Percentiles rank a stretch among this genome's conserved stretches.
Evolutionary conservation across 2,329 filamentous ascomycete species (phyloP).

Genomic region (Lasiodiplodia theobromae): DNA sequence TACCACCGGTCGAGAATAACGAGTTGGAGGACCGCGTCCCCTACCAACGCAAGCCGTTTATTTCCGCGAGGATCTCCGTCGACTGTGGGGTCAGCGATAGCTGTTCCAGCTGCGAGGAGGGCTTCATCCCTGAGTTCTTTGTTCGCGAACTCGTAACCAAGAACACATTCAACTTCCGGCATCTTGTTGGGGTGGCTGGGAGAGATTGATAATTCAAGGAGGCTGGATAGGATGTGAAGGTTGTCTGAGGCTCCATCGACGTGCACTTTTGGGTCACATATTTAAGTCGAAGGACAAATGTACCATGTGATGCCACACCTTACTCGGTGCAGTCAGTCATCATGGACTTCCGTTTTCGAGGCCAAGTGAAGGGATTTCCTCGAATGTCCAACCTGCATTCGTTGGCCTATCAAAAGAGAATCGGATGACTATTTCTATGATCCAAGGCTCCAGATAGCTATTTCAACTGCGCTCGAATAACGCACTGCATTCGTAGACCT

Average conservation of each 20-base stretch:
- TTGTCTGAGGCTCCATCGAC: not conserved
- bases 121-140: not conserved
- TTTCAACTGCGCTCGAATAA: not conserved
- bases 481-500: not conserved
- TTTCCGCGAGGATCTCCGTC: not conserved
- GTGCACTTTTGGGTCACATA: not conserved
- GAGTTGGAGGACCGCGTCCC: not conserved
- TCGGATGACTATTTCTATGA: not conserved
- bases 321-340: not conserved
- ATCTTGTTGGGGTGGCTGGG: not conserved
- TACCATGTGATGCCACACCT: not conserved
- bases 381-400: not conserved
- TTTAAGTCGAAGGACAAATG: not conserved
- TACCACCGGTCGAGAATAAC: not conserved
- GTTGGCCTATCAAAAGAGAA: not conserved
- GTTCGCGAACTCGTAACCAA: conserved; percentile 6
- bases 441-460: not conserved
- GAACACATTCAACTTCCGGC: not conserved
- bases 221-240: not conserved
- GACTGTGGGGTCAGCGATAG: not conserved
- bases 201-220: not conserved
- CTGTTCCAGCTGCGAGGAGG: conserved; percentile 1
- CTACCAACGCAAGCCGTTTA: conserved; percentile 7
- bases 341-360: not conserved
- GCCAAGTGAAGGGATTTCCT: not conserved